These are phyloP conservation scores for Lepidium campestre DNA, from an alignment of 441 rosid genomes.

Conservation along the genomic window DNA sequence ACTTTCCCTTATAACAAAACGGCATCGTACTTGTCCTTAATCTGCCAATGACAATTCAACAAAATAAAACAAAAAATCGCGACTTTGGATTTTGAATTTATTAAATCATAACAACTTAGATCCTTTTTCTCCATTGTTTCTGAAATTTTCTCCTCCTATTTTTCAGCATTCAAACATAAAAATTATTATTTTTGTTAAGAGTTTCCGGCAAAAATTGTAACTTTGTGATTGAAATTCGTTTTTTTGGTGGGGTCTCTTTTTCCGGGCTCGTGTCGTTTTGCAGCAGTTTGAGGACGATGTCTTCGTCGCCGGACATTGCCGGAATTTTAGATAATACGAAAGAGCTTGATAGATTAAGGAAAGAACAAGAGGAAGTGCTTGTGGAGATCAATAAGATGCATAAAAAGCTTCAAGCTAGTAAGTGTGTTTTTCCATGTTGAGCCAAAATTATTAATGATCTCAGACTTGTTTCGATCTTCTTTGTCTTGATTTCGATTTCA, in stretches of 20 bases:
- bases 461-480: constrained; percentile 3
- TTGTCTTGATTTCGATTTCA: background rate
- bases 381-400: constrained; percentile 89
- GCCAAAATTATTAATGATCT: background rate
- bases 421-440: background rate
- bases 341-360: constrained; percentile 88
- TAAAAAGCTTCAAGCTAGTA: constrained; percentile 35
- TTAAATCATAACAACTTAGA: background rate
- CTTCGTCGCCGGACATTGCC: constrained; percentile 61
- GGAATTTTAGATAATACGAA: constrained; percentile 67
- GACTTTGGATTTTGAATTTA: constrained; percentile 8
- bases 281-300: constrained; percentile 14
- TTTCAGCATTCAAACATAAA: constrained; percentile 2
- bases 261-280: background rate
- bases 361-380: constrained; percentile 65
- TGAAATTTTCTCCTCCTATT: background rate
- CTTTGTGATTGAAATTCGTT: background rate
- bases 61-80: background rate
- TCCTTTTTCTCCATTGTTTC: constrained; percentile 2
- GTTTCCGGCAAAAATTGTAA: background rate
- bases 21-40: background rate
- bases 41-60: background rate
- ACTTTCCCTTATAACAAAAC: background rate
- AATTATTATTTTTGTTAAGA: background rate
- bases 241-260: background rate